Conservation (phyloP, 2,329 filamentous ascomycete species). For the Pseudohalonectria lignicola region DNA sequence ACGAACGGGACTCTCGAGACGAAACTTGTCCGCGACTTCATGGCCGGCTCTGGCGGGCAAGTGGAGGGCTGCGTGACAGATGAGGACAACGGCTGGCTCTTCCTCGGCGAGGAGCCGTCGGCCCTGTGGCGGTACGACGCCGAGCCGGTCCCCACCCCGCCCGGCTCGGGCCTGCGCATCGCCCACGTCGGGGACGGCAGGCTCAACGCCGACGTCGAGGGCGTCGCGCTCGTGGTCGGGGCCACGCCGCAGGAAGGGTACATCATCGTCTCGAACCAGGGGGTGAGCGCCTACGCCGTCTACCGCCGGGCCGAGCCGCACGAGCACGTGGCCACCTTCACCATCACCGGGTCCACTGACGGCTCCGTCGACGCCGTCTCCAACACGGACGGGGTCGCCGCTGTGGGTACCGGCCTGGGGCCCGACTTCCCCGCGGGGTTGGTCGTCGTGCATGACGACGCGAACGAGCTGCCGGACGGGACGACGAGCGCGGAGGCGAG, state of each 20-base stretch:
- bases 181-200: constrained; percentile 33
- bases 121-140: constrained; percentile 41
- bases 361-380: constrained; percentile 35
- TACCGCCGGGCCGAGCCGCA: constrained; percentile 37
- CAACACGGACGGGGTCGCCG: constrained; percentile 40
- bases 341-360: constrained; percentile 27
- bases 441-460: constrained; percentile 41
- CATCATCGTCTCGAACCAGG: constrained; percentile 40
- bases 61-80: constrained; percentile 43
- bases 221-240: constrained; percentile 37
- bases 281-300: constrained; percentile 39
- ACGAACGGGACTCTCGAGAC: constrained; percentile 29
- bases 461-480: constrained; percentile 34
- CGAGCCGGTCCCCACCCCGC: constrained; percentile 29
- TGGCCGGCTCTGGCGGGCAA: constrained; percentile 37
- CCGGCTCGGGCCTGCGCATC: constrained; percentile 21
- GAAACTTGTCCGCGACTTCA: constrained; percentile 36
- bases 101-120: constrained; percentile 39
- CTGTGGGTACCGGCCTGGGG: constrained; percentile 30
- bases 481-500: constrained; percentile 33
- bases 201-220: constrained; percentile 42
- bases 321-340: constrained; percentile 36
- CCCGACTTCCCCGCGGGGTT: constrained; percentile 29
- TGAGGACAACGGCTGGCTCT: constrained; percentile 36
- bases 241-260: constrained; percentile 30